phyloP scores from a whole-genome alignment of 2,329 filamentous ascomycete species.

The Stachybotrys chartarum region DNA sequence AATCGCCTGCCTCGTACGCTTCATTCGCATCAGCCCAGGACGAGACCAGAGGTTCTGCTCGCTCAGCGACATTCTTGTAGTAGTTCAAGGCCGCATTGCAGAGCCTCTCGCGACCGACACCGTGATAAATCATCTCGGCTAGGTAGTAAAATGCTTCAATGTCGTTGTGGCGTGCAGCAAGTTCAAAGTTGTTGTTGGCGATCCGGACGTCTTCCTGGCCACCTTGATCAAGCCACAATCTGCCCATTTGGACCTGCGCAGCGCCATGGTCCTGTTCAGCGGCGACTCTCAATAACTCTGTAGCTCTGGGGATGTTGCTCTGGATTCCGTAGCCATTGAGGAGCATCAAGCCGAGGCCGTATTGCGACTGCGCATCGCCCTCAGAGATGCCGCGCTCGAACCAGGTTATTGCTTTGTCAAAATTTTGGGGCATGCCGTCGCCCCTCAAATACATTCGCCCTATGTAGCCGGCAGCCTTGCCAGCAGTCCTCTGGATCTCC shows the following conservation, averaged over 20 bases:
- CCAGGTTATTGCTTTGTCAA: constrained; percentile 69
- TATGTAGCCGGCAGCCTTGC: constrained; percentile 79
- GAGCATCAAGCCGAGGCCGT: constrained; percentile 77
- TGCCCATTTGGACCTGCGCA: constrained; percentile 75
- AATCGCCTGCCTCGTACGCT: constrained; percentile 72
- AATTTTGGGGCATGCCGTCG: constrained; percentile 76
- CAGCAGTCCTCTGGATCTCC: constrained; percentile 69
- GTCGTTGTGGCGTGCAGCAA: constrained; percentile 73
- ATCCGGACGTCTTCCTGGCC: constrained; percentile 60
- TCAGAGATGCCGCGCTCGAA: constrained; percentile 71
- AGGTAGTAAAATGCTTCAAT: constrained; percentile 91
- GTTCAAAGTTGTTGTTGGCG: constrained; percentile 80
- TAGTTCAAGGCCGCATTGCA: constrained; percentile 73
- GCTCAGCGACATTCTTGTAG: constrained; percentile 74
- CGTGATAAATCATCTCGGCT: constrained; percentile 76
- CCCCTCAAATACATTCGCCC: constrained; percentile 86
- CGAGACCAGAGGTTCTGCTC: constrained; percentile 65
- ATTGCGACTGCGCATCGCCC: constrained; percentile 77
- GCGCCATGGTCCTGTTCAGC: constrained; percentile 76
- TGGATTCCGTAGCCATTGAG: constrained; percentile 68
- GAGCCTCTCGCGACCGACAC: constrained; percentile 70
- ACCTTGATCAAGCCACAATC: constrained; percentile 81
- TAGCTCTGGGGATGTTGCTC: constrained; percentile 64
- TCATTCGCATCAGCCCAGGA: constrained; percentile 78
- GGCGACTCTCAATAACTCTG: constrained; percentile 68